These are phyloP conservation scores for Drosera spatulata DNA, from an alignment of 179 eudicot genomes.

Conservation along the genomic window DNA sequence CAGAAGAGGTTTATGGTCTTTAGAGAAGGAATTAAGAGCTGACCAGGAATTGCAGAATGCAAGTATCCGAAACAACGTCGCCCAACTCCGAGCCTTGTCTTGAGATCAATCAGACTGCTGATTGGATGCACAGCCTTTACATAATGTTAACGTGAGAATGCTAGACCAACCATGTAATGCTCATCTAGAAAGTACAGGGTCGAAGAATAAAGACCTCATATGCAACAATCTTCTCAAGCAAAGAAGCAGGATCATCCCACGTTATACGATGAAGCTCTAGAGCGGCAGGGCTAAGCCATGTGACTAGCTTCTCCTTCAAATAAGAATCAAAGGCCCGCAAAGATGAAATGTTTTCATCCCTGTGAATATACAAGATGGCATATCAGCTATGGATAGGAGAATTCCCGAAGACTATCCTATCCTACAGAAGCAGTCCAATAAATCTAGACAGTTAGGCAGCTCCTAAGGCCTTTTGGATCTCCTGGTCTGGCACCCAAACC, in stretches of 20 bases:
- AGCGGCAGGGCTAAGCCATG: conserved; percentile 96
- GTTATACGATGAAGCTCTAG: conserved; percentile 86
- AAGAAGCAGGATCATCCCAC: conserved; percentile 97
- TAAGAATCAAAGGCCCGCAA: conserved; percentile 79
- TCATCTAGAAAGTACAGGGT: conserved; percentile 9
- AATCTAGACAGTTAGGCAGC: too few relatives aligned
- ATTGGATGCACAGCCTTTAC: conserved; percentile 97
- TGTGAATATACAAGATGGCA: conserved; percentile 12
- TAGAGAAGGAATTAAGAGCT: conserved; percentile 12
- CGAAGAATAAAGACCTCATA: conserved; percentile 52
- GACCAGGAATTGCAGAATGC: conserved; percentile 97
- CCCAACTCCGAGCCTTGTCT: conserved; percentile 88
- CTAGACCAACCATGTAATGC: conserved; percentile 8
- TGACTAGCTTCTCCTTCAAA: conserved; percentile 83
- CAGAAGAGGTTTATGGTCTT: background rate
- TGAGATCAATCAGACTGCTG: conserved; percentile 84
- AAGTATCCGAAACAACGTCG: conserved; percentile 96
- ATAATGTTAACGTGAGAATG: conserved; percentile 21
- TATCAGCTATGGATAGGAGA: background rate
- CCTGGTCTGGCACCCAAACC: too few relatives aligned
- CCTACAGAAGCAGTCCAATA: too few relatives aligned
- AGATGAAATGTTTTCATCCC: conserved; percentile 71
- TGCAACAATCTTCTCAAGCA: conserved; percentile 91
- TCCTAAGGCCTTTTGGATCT: too few relatives aligned
- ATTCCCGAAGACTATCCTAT: too few relatives aligned